These are phyloP conservation scores for Platanus orientalis DNA, from an alignment of 164 flowering plant species.

Conservation along the genomic window DNA sequence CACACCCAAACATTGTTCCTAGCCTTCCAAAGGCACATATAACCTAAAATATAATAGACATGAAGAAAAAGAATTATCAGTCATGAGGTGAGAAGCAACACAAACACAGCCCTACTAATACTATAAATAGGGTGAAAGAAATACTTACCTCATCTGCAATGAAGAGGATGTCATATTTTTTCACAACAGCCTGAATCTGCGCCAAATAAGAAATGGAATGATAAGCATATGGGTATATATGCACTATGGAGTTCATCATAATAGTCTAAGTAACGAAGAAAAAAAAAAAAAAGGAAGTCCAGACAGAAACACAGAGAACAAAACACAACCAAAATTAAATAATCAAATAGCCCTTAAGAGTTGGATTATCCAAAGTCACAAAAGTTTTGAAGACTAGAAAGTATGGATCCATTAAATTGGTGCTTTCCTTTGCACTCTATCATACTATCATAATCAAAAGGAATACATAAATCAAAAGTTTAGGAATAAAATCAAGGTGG, in stretches of 20 bases:
- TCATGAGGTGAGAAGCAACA: not conserved
- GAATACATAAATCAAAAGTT: no score
- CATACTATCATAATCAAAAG: not conserved
- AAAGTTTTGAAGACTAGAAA: no score
- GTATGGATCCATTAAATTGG: no score
- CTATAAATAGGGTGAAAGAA: not conserved
- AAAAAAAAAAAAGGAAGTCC: not conserved
- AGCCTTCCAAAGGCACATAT: constrained; percentile 98
- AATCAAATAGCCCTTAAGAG: not conserved
- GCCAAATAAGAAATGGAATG: constrained; percentile 4
- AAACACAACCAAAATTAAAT: not conserved
- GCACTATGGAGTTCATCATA: not conserved
- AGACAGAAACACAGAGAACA: not conserved
- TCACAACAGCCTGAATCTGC: constrained; percentile 87
- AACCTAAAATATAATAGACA: constrained; percentile 37
- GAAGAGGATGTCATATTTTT: constrained; percentile 88
- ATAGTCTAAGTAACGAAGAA: not conserved
- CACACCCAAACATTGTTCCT: constrained; percentile 95
- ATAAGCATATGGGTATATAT: not conserved
- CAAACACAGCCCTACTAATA: no score
- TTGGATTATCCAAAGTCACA: no score
- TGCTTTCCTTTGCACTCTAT: not conserved
- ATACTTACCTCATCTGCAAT: constrained; percentile 85
- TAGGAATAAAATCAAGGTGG: no score
- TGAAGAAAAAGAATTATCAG: not conserved